Base-by-base conservation (phyloP, 441 rosid species). In the Pelargonium myrrhifolium region DNA sequence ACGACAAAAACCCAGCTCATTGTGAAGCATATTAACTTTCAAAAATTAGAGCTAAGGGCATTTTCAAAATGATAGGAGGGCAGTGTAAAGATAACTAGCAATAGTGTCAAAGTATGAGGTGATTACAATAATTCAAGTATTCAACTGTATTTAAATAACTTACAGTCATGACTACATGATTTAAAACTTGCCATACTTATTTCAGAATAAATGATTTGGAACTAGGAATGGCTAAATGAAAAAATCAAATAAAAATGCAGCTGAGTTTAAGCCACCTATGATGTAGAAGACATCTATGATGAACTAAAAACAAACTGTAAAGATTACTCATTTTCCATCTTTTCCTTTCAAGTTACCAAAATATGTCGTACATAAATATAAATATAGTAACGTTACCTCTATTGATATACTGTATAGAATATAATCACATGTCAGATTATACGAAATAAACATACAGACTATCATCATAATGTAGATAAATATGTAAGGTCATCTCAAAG, bases 391-490 rank as follows among this genome's bases (percentile, higher is more conserved):
- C 12, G 9, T 11, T 40, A 11, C 45, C 45, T 40, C 45, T 10
- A 9, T n/a, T 9, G 45, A 40, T 40, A 40, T 9, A 40, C 45
- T 40, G 45, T 8, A 40, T 43, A 45, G 37, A 22, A 39, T 58
- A 63, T 45, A 65, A 31, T 1, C 39, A 59, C 68, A 59, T 68
- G 63, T 62, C 62, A 65, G 14, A 61, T 47, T 17, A 71, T 15
- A 31, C 14, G 31, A 71, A 42, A 67, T 22, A 40, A 11, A 53
- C 24, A n/a, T 56, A 11, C 39, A 21, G 18, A 39, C 21, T 49
- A 9, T 18, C 65, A 28, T 60, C 37, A 68, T 71, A n/a, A 67
- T 63, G 62, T 11, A 63, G 43, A 73, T 64, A 35, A 65, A 39
- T 22, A 8, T 66, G 42, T 6, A 43, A 58, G 39, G 39, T 6